These are phyloP conservation scores for Dentipellis sp. DNA, from an alignment of 768 basidiomycete species.

Conservation along the genomic window DNA sequence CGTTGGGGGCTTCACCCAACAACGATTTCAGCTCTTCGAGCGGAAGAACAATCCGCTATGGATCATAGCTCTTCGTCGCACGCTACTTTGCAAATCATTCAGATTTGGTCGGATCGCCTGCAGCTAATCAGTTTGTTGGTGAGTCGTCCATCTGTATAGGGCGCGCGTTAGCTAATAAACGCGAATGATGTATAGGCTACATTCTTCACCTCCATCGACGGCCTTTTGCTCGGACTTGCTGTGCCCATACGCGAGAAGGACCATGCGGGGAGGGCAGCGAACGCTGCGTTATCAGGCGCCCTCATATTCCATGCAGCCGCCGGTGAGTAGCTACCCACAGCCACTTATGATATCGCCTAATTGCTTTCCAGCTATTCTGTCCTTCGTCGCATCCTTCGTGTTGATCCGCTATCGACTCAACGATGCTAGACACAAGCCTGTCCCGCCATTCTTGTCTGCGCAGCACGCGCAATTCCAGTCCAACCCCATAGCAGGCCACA, in stretches of 20 bases:
- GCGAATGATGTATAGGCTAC: constrained; percentile 1
- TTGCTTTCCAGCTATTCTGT: constrained; percentile 6
- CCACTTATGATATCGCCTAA: neutral
- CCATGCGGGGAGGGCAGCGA: neutral
- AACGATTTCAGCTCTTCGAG: no score
- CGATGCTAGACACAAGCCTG: neutral
- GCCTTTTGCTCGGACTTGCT: constrained; percentile 1
- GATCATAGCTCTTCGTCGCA: no score
- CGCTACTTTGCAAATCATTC: neutral
- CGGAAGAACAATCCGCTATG: no score
- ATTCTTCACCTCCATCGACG: constrained; percentile 13
- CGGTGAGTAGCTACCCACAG: constrained; percentile 4
- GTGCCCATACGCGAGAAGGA: neutral
- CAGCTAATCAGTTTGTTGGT: constrained; percentile 8
- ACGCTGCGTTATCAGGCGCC: constrained; percentile 9
- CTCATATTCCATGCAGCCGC: constrained; percentile 12
- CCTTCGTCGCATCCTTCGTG: constrained; percentile 8
- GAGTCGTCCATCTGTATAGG: neutral
- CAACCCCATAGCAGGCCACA: neutral
- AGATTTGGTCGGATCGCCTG: constrained; percentile 11
- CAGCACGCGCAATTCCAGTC: neutral
- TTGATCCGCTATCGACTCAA: constrained; percentile 9
- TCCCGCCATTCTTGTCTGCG: neutral
- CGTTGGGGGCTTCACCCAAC: no score
- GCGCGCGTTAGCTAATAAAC: neutral